These are phyloP conservation scores for Entomortierella parvispora DNA, from an alignment of 192 early-diverging fungal genomes.

Conservation along the genomic window DNA sequence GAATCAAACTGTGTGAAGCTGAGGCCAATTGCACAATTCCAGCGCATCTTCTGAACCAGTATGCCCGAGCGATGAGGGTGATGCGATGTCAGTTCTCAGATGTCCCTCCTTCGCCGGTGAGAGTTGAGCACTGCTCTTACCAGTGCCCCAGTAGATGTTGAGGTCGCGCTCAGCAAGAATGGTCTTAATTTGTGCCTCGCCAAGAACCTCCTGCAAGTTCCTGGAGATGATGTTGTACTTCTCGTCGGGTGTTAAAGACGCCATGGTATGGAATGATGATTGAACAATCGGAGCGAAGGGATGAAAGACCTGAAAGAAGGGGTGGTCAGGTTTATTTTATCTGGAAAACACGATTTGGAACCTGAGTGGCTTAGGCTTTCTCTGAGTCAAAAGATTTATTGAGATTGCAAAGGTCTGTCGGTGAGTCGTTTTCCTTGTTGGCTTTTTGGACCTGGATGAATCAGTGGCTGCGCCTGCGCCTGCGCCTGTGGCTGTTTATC, in stretches of 20 bases:
- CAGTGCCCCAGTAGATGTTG: slow-evolving; percentile 96
- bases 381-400: too few species aligned
- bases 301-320: background rate
- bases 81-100: too few species aligned
- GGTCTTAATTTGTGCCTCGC: slow-evolving; percentile 86
- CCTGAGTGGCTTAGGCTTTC: too few species aligned
- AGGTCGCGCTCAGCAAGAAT: slow-evolving; percentile 89
- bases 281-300: background rate
- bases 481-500: background rate
- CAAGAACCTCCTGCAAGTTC: slow-evolving; percentile 94
- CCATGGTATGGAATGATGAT: slow-evolving; percentile 15
- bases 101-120: too few species aligned
- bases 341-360: too few species aligned
- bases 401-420: too few species aligned
- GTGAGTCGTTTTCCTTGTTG: too few species aligned
- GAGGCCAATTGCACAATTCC: background rate
- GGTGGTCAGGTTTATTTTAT: too few species aligned
- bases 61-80: too few species aligned
- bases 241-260: slow-evolving; percentile 61
- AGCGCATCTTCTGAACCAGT: too few species aligned
- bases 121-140: too few species aligned
- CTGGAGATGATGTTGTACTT: slow-evolving; percentile 90
- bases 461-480: slow-evolving; percentile 1
- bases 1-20: background rate
- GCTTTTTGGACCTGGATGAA: background rate